Evolutionary conservation across 768 basidiomycete genomes (phyloP).

Genomic region (Rossbeevera mucosa): DNA sequence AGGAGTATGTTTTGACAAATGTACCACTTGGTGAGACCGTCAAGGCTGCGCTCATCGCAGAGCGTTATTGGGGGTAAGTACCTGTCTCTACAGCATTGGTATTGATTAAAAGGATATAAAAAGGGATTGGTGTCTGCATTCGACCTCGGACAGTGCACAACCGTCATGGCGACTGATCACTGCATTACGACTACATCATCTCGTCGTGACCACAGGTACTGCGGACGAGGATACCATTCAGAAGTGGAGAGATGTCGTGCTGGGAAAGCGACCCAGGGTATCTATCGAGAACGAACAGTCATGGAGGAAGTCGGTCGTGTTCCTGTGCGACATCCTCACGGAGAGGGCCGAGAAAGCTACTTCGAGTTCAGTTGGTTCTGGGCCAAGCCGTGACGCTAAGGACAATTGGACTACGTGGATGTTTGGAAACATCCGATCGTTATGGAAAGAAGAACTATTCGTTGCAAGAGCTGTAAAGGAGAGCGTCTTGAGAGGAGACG

Average conservation of each 20-base stretch:
- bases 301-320: slow-evolving; percentile 41
- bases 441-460: slow-evolving; percentile 60
- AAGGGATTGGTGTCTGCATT: slow-evolving; percentile 81
- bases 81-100: slow-evolving; percentile 1
- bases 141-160: slow-evolving; percentile 52
- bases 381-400: neutral
- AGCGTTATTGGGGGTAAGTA: slow-evolving; percentile 83
- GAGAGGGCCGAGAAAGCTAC: slow-evolving; percentile 29
- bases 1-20: slow-evolving; percentile 45
- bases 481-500: slow-evolving; percentile 42
- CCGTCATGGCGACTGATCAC: slow-evolving; percentile 80
- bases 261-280: slow-evolving; percentile 41
- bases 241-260: slow-evolving; percentile 53
- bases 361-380: neutral
- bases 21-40: slow-evolving; percentile 42
- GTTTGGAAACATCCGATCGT: slow-evolving; percentile 35
- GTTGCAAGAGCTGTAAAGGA: slow-evolving; percentile 47
- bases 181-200: slow-evolving; percentile 62
- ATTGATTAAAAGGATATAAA: neutral
- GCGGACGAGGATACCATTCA: slow-evolving; percentile 32
- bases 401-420: slow-evolving; percentile 33
- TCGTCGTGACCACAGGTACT: slow-evolving; percentile 32
- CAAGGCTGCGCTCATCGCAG: slow-evolving; percentile 48
- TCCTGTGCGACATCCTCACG: slow-evolving; percentile 38
- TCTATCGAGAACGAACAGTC: slow-evolving; percentile 45